Conservation (phyloP, 2,329 filamentous ascomycete species). For the Arthrobotrys pseudoclavata region DNA sequence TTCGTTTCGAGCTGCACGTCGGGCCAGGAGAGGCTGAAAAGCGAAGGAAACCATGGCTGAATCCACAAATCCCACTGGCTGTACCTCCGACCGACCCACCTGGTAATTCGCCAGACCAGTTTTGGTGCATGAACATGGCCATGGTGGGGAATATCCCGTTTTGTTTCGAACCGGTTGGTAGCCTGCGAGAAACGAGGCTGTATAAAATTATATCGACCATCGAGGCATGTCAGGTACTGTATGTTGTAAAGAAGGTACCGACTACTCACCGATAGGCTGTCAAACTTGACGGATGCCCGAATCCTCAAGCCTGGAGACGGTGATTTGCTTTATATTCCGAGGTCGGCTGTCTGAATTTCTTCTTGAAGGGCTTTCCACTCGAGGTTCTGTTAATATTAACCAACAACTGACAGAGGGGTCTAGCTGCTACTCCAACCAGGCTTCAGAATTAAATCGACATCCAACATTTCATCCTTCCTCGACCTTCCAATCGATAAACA, state of each 20-base stretch:
- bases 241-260: background rate
- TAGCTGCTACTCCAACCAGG: slow-evolving; percentile 5
- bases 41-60: slow-evolving; percentile 32
- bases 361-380: background rate
- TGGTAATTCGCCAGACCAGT: slow-evolving; percentile 1
- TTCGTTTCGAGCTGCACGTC: slow-evolving; percentile 36
- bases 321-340: slow-evolving; percentile 15
- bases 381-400: background rate
- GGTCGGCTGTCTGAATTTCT: background rate
- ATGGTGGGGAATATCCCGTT: slow-evolving; percentile 19
- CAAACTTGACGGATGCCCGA: background rate
- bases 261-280: too few species aligned
- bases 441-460: slow-evolving; percentile 23
- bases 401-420: background rate
- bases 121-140: slow-evolving; percentile 9
- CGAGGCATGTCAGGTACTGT: background rate
- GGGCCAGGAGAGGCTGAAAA: slow-evolving; percentile 48
- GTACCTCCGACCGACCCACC: background rate
- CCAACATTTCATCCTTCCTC: background rate
- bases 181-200: slow-evolving; percentile 43
- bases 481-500: slow-evolving; percentile 13
- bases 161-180: slow-evolving; percentile 13
- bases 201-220: slow-evolving; percentile 33
- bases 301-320: background rate
- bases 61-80: slow-evolving; percentile 35